Conservation (phyloP, 2,329 filamentous ascomycete species). For the Phoma sp. region DNA sequence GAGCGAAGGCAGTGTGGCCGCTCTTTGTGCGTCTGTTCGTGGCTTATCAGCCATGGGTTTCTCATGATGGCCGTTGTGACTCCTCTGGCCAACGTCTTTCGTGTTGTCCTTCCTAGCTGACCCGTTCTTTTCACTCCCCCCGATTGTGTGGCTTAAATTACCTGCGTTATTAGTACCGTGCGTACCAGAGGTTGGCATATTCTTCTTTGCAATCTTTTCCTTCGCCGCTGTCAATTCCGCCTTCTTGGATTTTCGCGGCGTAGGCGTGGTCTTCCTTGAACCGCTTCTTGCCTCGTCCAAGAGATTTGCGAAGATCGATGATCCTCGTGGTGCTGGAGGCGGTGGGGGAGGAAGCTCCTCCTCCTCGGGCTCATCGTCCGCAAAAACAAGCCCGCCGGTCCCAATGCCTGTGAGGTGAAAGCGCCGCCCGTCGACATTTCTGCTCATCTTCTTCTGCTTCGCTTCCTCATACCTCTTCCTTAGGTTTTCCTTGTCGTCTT, state of each 20-base stretch:
- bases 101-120: no score
- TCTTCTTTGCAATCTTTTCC: no score
- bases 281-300: not conserved
- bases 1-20: not conserved
- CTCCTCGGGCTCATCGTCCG: not conserved
- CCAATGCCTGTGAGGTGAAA: not conserved
- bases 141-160: no score
- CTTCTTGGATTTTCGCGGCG: no score
- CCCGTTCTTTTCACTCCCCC: no score
- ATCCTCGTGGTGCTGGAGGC: not conserved
- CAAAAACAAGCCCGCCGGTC: not conserved
- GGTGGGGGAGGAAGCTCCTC: not conserved
- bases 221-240: no score
- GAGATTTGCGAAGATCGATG: not conserved
- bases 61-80: not conserved
- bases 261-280: no score
- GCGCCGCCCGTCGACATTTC: not conserved
- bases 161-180: no score
- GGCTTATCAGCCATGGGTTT: no score
- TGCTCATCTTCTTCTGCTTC: not conserved
- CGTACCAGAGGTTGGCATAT: no score
- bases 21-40: not conserved
- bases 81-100: not conserved
- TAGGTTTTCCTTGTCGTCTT: not conserved
- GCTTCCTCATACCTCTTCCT: not conserved